phyloP scores from a whole-genome alignment of 2,329 filamentous ascomycete genomes.

The Aspergillus thermomutatus region DNA sequence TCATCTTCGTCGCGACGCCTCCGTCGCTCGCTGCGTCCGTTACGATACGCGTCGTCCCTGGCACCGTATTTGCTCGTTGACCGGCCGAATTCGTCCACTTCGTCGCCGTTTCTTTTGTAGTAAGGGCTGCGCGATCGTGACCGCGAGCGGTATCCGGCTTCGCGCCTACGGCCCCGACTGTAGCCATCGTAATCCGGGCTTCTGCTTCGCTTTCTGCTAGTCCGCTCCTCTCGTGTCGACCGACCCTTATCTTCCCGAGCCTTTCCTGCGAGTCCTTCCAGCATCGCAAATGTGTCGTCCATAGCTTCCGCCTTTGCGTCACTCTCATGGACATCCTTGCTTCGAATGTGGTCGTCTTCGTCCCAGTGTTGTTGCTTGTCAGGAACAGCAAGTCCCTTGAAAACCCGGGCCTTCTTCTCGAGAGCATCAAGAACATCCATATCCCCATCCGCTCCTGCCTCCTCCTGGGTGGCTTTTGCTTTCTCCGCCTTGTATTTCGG shows the following conservation, averaged over 20 bases:
- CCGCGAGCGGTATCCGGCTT: slow-evolving; percentile 45
- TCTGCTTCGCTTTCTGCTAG: slow-evolving; percentile 52
- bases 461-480: slow-evolving; percentile 26
- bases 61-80: slow-evolving; percentile 39
- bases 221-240: slow-evolving; percentile 30
- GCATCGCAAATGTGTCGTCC: slow-evolving; percentile 86
- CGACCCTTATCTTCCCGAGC: slow-evolving; percentile 40
- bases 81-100: slow-evolving; percentile 60
- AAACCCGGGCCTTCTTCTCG: slow-evolving; percentile 79
- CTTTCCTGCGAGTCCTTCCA: slow-evolving; percentile 81
- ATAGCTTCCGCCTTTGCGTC: slow-evolving; percentile 62
- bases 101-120: slow-evolving; percentile 46
- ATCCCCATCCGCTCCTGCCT: slow-evolving; percentile 41
- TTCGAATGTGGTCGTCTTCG: slow-evolving; percentile 45
- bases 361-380: slow-evolving; percentile 64
- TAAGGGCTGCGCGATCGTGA: slow-evolving; percentile 50
- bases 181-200: slow-evolving; percentile 51
- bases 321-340: slow-evolving; percentile 27
- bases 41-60: slow-evolving; percentile 36
- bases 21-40: slow-evolving; percentile 45
- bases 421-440: slow-evolving; percentile 44
- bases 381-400: slow-evolving; percentile 82
- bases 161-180: slow-evolving; percentile 45
- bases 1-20: slow-evolving; percentile 44
- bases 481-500: slow-evolving; percentile 72